Conservation (phyloP, 352 stramenopile genomes). For the Bremia lactucae region DNA sequence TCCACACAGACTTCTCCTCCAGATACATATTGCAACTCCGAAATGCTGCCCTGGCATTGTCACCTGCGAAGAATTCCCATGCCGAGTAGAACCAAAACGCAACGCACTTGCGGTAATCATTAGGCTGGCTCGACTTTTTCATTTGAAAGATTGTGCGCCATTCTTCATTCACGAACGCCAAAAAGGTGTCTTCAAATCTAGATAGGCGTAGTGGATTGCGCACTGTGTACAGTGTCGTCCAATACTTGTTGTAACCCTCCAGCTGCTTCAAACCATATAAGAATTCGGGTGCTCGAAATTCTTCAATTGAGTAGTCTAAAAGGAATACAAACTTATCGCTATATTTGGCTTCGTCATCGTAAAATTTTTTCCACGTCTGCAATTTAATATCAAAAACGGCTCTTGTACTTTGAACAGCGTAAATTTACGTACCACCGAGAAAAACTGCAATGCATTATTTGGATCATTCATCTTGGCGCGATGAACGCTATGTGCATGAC, state of each 20-base stretch:
- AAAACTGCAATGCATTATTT: conserved; percentile 72
- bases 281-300: conserved; percentile 61
- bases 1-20: conserved; percentile 56
- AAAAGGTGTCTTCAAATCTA: conserved; percentile 62
- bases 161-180: conserved; percentile 61
- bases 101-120: conserved; percentile 82
- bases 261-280: conserved; percentile 59
- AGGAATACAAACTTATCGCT: conserved; percentile 79
- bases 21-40: conserved; percentile 81
- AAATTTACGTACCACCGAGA: conserved; percentile 41
- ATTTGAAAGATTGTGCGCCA: conserved; percentile 65
- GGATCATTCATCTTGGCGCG: conserved; percentile 59
- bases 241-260: conserved; percentile 79
- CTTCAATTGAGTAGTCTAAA: conserved; percentile 50
- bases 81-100: conserved; percentile 83
- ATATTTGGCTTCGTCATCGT: conserved; percentile 81
- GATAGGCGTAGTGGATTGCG: conserved; percentile 65
- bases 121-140: conserved; percentile 78
- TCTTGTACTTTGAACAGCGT: background rate
- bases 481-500: conserved; percentile 73
- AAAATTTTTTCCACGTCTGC: conserved; percentile 83
- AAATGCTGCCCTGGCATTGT: conserved; percentile 62
- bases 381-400: conserved; percentile 1
- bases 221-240: conserved; percentile 64
- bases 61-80: conserved; percentile 74